Evolutionary conservation across 116 monocot species (phyloP).

Genomic region (Iris pallida): DNA sequence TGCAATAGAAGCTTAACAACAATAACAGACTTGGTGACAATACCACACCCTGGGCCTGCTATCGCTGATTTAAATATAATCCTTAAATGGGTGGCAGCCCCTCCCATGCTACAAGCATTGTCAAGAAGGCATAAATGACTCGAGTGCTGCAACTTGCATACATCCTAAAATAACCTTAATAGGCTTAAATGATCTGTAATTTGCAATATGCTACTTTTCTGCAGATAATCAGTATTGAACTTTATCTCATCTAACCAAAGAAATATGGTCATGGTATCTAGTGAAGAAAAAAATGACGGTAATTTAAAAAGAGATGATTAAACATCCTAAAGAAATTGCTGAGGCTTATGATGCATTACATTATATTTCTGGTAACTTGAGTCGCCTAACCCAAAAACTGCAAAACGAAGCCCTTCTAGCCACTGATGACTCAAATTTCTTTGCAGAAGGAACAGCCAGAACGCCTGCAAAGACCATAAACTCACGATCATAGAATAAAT

Average conservation of each 20-base stretch:
- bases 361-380: conserved; percentile 96
- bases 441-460: conserved; percentile 78
- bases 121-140: background rate
- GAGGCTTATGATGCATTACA: conserved; percentile 24
- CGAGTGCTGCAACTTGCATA: too few relatives aligned
- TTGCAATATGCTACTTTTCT: background rate
- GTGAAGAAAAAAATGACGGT: background rate
- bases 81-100: too few relatives aligned
- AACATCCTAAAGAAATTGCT: conserved; percentile 1
- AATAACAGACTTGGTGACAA: too few relatives aligned
- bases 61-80: too few relatives aligned
- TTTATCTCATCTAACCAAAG: background rate
- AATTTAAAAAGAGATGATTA: background rate
- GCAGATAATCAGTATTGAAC: background rate
- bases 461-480: conserved; percentile 31
- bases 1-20: too few relatives aligned
- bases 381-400: conserved; percentile 92
- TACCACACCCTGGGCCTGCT: too few relatives aligned
- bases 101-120: background rate
- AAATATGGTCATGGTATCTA: background rate
- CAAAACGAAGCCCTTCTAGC: conserved; percentile 63
- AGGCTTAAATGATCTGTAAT: too few relatives aligned
- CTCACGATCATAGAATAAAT: background rate
- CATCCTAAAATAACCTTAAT: too few relatives aligned
- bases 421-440: conserved; percentile 54